phyloP scores from a whole-genome alignment of 23 red algal species.

The Agarophyton chilense region DNA sequence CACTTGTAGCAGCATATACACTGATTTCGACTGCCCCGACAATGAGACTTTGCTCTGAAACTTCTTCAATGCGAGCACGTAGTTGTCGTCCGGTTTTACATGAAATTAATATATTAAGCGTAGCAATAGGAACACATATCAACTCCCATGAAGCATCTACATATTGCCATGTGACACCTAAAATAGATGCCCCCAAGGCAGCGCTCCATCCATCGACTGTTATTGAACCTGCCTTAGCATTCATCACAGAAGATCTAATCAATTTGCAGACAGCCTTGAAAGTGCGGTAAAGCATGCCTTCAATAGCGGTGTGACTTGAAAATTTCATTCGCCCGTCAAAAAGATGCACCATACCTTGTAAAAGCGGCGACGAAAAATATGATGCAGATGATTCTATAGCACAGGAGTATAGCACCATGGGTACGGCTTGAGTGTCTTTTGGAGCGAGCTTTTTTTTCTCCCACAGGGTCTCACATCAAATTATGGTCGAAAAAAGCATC shows the following conservation, averaged over 20 bases:
- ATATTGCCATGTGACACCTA: neutral
- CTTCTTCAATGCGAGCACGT: neutral
- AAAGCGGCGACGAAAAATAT: neutral
- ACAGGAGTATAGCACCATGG: neutral
- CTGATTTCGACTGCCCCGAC: neutral
- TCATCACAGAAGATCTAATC: too few species aligned
- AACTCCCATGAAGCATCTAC: neutral
- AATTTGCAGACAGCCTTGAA: neutral
- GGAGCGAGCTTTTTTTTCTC: neutral
- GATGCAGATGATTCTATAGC: neutral
- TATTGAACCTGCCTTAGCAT: neutral
- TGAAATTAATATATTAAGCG: neutral
- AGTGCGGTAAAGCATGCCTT: neutral
- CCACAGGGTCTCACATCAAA: neutral
- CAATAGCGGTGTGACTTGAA: neutral
- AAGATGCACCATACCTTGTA: neutral
- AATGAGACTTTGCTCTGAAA: neutral
- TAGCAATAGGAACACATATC: neutral
- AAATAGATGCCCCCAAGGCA: neutral
- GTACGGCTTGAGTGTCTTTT: too few species aligned
- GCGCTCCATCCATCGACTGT: neutral
- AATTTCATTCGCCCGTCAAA: neutral
- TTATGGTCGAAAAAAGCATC: too few species aligned
- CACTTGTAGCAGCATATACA: neutral
- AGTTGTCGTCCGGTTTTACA: neutral